Base-by-base conservation (phyloP, 2,329 filamentous ascomycete species). In the Aspergillus sp. region DNA sequence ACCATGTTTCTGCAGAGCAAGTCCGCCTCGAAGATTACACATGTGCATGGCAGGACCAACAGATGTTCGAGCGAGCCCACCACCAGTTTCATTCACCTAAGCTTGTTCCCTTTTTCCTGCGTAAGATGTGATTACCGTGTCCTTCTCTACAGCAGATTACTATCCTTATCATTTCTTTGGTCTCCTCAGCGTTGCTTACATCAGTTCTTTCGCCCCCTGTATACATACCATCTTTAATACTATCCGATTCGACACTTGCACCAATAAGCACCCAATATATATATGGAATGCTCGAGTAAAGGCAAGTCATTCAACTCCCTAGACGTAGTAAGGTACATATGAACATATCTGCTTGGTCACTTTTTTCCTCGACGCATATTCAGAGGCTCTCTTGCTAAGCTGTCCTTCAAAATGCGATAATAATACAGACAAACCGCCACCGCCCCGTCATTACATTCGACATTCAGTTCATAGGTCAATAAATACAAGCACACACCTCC, bases 41-140 rank as follows among this genome's bases (percentile, higher is more conserved):
- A 48, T 54, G 48, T 52, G 47, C 41, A 47, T 50, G 55, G 57
- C 55, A 44, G 55, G 55, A 40, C 55, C 55, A 52, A 25, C 17
- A 19, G 23, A 23, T 23, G 21, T 29, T 31, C 23, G 42, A 45
- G 42, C 51, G 23, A 44, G 20, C 25, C 25, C 7, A 29, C 34
- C n/a, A n/a, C n/a, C n/a, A n/a, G n/a, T n/a, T n/a, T 17, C 38
- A 47, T 32, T 42, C 14, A 14, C 14, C 7, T 34, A 21, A 31
- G 21, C 23, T 40, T 45, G n/a, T 32, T 40, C 25, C 19, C 14
- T 45, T 23, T 29, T 42, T 34, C 34, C 34, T 38, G 34, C 34
- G 14, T 38, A 29, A 29, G 25, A 29, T 17, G 13, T 14, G 34
- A 16, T 17, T 13, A 13, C 13, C 16, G 6, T 38, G 16, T 17